These are phyloP conservation scores for Phytophthora litchii DNA, from an alignment of 352 stramenopile species.

Conservation along the genomic window DNA sequence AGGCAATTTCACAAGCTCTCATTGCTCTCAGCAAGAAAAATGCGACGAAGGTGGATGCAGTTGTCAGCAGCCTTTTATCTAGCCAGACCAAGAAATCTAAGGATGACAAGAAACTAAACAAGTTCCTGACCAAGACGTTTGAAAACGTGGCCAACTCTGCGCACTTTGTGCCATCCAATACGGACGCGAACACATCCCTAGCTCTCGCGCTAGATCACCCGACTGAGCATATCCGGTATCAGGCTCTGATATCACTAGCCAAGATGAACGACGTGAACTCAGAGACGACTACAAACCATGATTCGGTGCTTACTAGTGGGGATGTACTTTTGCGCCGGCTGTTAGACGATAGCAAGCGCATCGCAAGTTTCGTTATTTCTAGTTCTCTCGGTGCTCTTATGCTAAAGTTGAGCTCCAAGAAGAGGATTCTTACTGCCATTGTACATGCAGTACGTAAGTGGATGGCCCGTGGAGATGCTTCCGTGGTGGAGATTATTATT, in stretches of 20 bases:
- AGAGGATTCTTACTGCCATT: constrained; percentile 58
- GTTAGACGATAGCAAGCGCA: constrained; percentile 75
- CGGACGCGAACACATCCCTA: constrained; percentile 74
- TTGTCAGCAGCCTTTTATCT: constrained; percentile 37
- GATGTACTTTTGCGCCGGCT: constrained; percentile 73
- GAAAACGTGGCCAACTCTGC: constrained; percentile 75
- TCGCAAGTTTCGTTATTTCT: constrained; percentile 63
- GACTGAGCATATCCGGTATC: constrained; percentile 74
- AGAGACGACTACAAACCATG: constrained; percentile 17
- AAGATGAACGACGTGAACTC: constrained; percentile 51
- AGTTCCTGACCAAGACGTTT: constrained; percentile 74
- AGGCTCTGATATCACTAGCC: constrained; percentile 70
- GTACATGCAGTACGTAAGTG: constrained; percentile 63
- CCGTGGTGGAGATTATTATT: constrained; percentile 52
- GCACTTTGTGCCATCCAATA: constrained; percentile 70
- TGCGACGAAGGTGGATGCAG: constrained; percentile 54
- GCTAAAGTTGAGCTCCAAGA: constrained; percentile 54
- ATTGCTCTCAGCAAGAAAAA: constrained; percentile 68
- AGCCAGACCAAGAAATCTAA: constrained; percentile 48
- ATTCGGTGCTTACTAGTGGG: constrained; percentile 55
- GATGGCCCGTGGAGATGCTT: constrained; percentile 24
- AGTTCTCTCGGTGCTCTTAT: constrained; percentile 63
- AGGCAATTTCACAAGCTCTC: constrained; percentile 51
- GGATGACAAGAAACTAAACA: constrained; percentile 54
- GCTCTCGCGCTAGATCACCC: constrained; percentile 80